Base-by-base conservation (phyloP, 805 yeast species). In the Priceomyces carsonii region DNA sequence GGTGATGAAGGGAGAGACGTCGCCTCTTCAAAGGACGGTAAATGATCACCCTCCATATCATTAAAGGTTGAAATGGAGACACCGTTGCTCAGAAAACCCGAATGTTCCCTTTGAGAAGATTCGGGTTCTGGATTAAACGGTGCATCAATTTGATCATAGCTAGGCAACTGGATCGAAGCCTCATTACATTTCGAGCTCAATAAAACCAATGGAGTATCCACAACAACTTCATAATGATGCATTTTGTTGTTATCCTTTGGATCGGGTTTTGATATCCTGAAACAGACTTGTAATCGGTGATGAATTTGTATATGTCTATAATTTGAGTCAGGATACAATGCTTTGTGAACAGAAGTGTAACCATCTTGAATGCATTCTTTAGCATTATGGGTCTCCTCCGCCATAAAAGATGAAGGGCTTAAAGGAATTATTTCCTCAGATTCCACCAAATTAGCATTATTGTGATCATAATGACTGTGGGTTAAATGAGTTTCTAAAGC, bases 161-260 rank as follows among this genome's bases (percentile, higher is more conserved):
- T 54, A 0, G 75, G 75, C 29, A 69, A 53, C 40, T 67, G 73
- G 6, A 58, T 51, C 1, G 71, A 61, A 4, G 47, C 66, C 6
- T 64, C 72, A 42, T 56, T 58, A 45, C 73, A 68, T 39, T 63
- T 63, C 0, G 73, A 52, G 43, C 72, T 66, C 32, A 69, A 50
- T 39, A 69, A 52, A 21, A 74, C 69, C 23, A 85, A 67, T 0
- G 93, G 93, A 0, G 91, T 83, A 51, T 85, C 93, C 25, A 85
- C 83, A 28, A 85, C 77, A 14, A 85, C 90, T 47, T 85, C 95
- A 50, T 80, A 85, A 54, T 85, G 90, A 48, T 82, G 88, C 62
- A 78, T 59, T 42, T 74, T 75, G 38, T 32, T 52, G 37, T 61
- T 51, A 35, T 48, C 71, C 30, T 59, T 53, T 0, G 75, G 70